A percentile compares a stretch with the other conserved stretches of the same genome.
Conservation (phyloP, 805 yeast species). For the Alloascoidea africana region DNA sequence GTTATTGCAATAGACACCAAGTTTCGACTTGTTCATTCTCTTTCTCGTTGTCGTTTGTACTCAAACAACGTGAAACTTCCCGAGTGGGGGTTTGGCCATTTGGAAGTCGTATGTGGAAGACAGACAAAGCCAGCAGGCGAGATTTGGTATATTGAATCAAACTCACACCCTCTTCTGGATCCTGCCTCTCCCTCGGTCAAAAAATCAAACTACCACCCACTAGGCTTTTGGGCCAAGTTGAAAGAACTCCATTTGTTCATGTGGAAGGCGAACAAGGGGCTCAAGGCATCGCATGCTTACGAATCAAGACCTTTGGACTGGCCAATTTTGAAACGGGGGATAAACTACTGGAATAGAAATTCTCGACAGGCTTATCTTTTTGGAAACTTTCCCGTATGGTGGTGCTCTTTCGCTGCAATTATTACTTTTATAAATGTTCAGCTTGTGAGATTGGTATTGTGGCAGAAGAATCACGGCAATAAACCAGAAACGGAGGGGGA, state of each 20-base stretch:
- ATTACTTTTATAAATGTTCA: slow-evolving; percentile 49
- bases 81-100: slow-evolving; percentile 88
- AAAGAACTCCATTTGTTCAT: slow-evolving; percentile 73
- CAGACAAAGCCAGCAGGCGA: slow-evolving; percentile 52
- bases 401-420: slow-evolving; percentile 57
- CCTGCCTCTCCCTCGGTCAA: slow-evolving; percentile 51
- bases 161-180: slow-evolving; percentile 48
- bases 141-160: slow-evolving; percentile 52
- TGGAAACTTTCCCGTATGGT: slow-evolving; percentile 87
- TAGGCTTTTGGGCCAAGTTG: slow-evolving; percentile 65
- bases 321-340: slow-evolving; percentile 86
- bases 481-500: no score
- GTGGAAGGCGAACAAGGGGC: slow-evolving; percentile 86
- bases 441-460: slow-evolving; percentile 23
- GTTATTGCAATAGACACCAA: slow-evolving; percentile 55
- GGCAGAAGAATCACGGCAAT: no score
- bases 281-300: slow-evolving; percentile 84
- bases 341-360: slow-evolving; percentile 86
- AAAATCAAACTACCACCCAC: slow-evolving; percentile 33
- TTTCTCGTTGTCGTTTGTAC: slow-evolving; percentile 64
- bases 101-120: slow-evolving; percentile 92
- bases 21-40: slow-evolving; percentile 64
- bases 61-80: slow-evolving; percentile 77
- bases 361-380: slow-evolving; percentile 72
- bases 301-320: slow-evolving; percentile 85